phyloP scores from a whole-genome alignment of 179 eudicot species.

The Corrigiola litoralis region DNA sequence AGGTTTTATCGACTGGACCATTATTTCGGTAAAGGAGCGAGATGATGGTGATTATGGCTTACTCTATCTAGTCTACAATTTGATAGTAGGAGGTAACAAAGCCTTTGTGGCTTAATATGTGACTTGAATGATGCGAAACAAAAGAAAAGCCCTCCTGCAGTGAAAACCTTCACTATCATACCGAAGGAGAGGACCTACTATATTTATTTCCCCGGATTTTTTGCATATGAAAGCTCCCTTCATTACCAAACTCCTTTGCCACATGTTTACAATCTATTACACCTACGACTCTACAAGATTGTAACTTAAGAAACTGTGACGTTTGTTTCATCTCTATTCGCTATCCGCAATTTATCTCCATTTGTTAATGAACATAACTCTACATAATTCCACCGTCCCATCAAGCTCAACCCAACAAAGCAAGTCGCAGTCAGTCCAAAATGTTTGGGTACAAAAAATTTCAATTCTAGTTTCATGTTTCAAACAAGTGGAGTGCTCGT shows the following conservation, averaged over 20 bases:
- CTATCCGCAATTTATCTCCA: not conserved
- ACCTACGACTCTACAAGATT: not conserved
- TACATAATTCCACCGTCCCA: not conserved
- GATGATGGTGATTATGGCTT: too few species aligned
- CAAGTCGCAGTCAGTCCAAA: not conserved
- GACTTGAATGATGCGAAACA: constrained; percentile 4
- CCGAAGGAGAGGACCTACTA: constrained; percentile 1
- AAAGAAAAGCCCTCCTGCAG: not conserved
- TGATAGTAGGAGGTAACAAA: too few species aligned
- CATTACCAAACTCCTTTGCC: constrained; percentile 4
- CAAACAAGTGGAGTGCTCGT: too few species aligned
- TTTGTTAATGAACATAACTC: not conserved
- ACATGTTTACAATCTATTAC: constrained; percentile 12
- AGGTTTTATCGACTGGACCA: too few species aligned
- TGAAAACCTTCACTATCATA: not conserved
- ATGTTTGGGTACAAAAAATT: not conserved
- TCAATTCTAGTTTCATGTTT: too few species aligned
- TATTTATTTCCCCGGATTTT: constrained; percentile 6
- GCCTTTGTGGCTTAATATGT: too few species aligned
- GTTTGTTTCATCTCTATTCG: not conserved
- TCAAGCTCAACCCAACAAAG: not conserved
- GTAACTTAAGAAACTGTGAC: not conserved
- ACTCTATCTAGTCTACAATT: too few species aligned
- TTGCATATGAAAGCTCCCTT: not conserved
- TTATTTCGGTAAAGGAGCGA: too few species aligned